Percentiles rank a stretch among this genome's conserved stretches.
Evolutionary conservation across 148 eudicot genomes (phyloP).

Genomic region (Nepenthes gracilis): DNA sequence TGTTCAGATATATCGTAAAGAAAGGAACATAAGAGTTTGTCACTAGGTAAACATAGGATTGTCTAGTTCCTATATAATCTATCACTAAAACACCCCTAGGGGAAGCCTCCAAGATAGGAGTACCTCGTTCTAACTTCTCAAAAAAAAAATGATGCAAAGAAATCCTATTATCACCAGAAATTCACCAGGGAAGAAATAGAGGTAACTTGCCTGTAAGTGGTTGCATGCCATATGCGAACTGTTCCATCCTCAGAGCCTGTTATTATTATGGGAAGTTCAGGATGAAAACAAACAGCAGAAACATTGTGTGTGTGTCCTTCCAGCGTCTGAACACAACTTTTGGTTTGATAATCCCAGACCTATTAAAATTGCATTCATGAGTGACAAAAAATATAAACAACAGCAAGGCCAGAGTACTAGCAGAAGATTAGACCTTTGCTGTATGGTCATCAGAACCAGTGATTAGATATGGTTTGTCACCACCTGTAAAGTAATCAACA

Average conservation of each 20-base stretch:
- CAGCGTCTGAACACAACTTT: constrained; percentile 63
- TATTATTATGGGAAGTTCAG: constrained; percentile 57
- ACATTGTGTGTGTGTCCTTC: constrained; percentile 85
- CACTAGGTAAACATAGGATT: too few species aligned
- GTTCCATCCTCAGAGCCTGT: constrained; percentile 86
- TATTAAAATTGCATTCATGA: constrained; percentile 7
- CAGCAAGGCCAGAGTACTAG: neutral
- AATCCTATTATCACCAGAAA: neutral
- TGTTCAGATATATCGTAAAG: too few species aligned
- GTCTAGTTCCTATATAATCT: too few species aligned
- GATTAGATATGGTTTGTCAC: constrained; percentile 55
- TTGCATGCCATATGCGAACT: constrained; percentile 57
- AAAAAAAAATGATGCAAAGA: neutral
- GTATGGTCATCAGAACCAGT: constrained; percentile 84
- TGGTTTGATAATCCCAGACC: constrained; percentile 78
- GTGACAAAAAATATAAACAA: neutral
- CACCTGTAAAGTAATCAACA: constrained; percentile 64
- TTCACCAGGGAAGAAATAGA: too few species aligned
- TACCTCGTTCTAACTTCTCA: too few species aligned
- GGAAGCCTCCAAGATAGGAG: too few species aligned
- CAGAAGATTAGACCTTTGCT: constrained; percentile 40
- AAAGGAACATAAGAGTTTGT: too few species aligned
- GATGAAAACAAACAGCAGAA: constrained; percentile 59
- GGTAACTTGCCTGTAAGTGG: constrained; percentile 44
- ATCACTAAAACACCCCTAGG: too few species aligned